These are phyloP conservation scores for Metschnikowia similis DNA, from an alignment of 805 yeast genomes.

Conservation along the genomic window DNA sequence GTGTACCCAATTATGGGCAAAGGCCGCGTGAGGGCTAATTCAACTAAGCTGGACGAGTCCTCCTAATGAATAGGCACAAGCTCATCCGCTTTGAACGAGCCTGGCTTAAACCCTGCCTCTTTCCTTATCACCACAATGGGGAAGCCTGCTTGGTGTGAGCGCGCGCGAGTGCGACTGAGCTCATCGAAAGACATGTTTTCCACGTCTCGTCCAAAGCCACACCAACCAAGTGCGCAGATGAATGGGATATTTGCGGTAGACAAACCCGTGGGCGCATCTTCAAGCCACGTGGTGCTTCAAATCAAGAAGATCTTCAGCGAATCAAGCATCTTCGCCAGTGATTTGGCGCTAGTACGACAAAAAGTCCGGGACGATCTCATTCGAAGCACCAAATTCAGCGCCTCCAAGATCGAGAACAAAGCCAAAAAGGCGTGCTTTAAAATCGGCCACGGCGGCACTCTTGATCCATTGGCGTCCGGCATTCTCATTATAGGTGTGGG, in stretches of 20 bases:
- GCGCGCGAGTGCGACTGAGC: not conserved
- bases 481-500: slow-evolving; percentile 92
- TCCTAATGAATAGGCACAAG: no score
- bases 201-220: not conserved
- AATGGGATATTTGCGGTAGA: slow-evolving; percentile 91
- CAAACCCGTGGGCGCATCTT: slow-evolving; percentile 82
- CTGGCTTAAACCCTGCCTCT: no score
- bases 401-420: slow-evolving; percentile 48
- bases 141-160: no score
- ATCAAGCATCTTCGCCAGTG: slow-evolving; percentile 53
- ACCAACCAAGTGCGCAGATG: slow-evolving; percentile 40
- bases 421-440: slow-evolving; percentile 60
- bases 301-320: slow-evolving; percentile 60
- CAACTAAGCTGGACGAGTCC: no score
- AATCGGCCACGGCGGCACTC: slow-evolving; percentile 97
- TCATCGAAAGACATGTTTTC: not conserved
- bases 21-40: no score
- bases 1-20: no score
- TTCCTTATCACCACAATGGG: no score
- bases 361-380: slow-evolving; percentile 39
- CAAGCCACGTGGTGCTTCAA: slow-evolving; percentile 66
- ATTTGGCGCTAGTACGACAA: slow-evolving; percentile 47
- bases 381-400: slow-evolving; percentile 37
- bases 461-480: slow-evolving; percentile 96
- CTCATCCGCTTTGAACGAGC: no score